These are phyloP conservation scores for Huntiella savannae DNA, from an alignment of 2,329 filamentous ascomycete genomes.

Conservation along the genomic window DNA sequence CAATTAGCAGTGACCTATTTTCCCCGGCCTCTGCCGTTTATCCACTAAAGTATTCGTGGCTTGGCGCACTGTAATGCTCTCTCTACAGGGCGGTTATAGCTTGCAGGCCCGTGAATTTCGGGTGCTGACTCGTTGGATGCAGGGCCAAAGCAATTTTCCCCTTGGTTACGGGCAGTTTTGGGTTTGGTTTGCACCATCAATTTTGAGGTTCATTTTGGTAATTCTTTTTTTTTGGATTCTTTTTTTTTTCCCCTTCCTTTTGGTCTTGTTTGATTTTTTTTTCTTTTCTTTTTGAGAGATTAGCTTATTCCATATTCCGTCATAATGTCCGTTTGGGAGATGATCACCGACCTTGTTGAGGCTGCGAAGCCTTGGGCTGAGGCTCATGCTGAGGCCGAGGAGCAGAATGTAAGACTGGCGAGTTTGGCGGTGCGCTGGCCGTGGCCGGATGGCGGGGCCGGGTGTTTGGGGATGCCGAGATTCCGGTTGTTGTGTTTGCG, in stretches of 20 bases:
- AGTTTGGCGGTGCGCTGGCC: background rate
- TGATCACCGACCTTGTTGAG: slow-evolving; percentile 43
- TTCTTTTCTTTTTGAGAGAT: slow-evolving; percentile 1
- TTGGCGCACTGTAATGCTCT: background rate
- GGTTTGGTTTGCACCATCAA: no score
- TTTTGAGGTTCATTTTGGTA: background rate
- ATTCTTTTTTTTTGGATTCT: background rate
- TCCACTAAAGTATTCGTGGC: background rate
- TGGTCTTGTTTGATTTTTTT: slow-evolving; percentile 4
- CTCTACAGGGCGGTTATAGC: background rate
- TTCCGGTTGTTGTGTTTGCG: no score
- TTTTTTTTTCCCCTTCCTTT: background rate
- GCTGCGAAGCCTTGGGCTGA: slow-evolving; percentile 45
- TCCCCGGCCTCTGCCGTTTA: background rate
- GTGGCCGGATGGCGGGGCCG: no score
- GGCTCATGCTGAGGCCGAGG: slow-evolving; percentile 47
- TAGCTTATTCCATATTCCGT: slow-evolving; percentile 12
- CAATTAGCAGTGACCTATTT: background rate
- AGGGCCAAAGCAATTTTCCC: no score
- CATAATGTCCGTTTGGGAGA: slow-evolving; percentile 50
- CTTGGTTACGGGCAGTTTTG: no score
- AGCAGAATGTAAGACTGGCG: slow-evolving; percentile 31
- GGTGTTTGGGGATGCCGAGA: no score
- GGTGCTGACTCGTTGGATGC: no score
- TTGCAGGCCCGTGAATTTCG: no score